Conservation (phyloP, 2,329 filamentous ascomycete genomes). For the Colletotrichum horii region DNA sequence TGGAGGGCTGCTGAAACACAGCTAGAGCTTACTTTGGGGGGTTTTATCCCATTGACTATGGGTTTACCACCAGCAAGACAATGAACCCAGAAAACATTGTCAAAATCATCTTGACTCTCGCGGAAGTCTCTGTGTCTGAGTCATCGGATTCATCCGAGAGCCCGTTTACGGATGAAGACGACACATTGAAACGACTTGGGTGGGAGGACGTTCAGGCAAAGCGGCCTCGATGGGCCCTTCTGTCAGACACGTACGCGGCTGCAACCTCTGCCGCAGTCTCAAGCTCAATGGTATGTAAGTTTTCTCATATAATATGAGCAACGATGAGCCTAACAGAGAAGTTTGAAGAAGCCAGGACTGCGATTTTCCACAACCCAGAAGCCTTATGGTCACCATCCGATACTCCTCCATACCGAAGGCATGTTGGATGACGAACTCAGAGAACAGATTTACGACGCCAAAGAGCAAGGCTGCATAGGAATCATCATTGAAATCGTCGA, state of each 20-base stretch:
- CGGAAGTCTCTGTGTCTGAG: conserved; percentile 14
- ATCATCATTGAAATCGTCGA: conserved; percentile 27
- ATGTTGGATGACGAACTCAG: conserved; percentile 20
- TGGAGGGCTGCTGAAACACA: not conserved
- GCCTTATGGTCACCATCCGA: conserved; percentile 20
- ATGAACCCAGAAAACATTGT: conserved; percentile 25
- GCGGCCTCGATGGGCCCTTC: conserved; percentile 24
- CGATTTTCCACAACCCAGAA: not conserved
- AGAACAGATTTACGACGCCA: conserved; percentile 23
- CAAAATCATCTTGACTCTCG: conserved; percentile 25
- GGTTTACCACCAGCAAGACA: conserved; percentile 18
- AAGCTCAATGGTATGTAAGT: conserved; percentile 19
- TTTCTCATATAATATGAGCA: not conserved
- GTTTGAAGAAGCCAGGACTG: not conserved
- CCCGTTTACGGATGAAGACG: conserved; percentile 17
- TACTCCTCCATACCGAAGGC: conserved; percentile 23
- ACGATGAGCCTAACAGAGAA: not conserved
- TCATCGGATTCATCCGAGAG: conserved; percentile 22
- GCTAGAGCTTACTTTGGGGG: conserved; percentile 23
- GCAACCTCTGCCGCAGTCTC: conserved; percentile 17
- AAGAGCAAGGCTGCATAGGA: conserved; percentile 25
- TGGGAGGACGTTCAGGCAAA: conserved; percentile 26
- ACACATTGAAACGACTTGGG: conserved; percentile 22
- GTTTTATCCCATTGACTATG: conserved; percentile 26
- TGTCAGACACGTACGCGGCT: conserved; percentile 28